phyloP scores from a whole-genome alignment of 2,329 filamentous ascomycete species.

The Pseudophaeomoniella oleicola region DNA sequence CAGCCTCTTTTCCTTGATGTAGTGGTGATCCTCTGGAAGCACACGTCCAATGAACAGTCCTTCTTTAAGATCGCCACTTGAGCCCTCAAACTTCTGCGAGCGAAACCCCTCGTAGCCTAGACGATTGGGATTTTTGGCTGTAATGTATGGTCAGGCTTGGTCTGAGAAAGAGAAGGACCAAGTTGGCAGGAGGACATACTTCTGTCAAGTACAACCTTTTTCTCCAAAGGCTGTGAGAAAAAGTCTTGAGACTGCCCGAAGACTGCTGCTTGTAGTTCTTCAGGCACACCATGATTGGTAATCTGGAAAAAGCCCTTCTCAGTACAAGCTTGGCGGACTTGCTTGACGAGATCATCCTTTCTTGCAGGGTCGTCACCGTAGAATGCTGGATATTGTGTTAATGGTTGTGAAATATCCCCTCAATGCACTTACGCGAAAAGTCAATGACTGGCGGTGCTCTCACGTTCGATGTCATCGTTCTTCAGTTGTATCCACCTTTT shows the following conservation, averaged over 20 bases:
- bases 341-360: not conserved
- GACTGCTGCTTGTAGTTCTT: constrained; percentile 23
- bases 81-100: constrained; percentile 13
- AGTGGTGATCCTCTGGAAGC: constrained; percentile 8
- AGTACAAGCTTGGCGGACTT: constrained; percentile 22
- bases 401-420: not conserved
- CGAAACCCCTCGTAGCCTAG: constrained; percentile 15
- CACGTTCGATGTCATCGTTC: not conserved
- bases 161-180: constrained; percentile 1
- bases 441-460: not conserved
- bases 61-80: constrained; percentile 16
- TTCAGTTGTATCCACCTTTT: not conserved
- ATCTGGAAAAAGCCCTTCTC: constrained; percentile 41
- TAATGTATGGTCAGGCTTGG: not conserved
- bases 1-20: constrained; percentile 8
- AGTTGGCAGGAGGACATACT: no score
- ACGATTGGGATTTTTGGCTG: constrained; percentile 5
- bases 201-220: constrained; percentile 13
- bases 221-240: constrained; percentile 26
- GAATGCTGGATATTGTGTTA: not conserved
- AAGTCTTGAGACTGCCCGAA: constrained; percentile 29
- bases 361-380: not conserved
- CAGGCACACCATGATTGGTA: constrained; percentile 30
- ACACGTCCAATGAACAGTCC: constrained; percentile 15
- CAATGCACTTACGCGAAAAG: not conserved